Conservation (phyloP, 2,329 filamentous ascomycete species). For the Monosporascus sp. region DNA sequence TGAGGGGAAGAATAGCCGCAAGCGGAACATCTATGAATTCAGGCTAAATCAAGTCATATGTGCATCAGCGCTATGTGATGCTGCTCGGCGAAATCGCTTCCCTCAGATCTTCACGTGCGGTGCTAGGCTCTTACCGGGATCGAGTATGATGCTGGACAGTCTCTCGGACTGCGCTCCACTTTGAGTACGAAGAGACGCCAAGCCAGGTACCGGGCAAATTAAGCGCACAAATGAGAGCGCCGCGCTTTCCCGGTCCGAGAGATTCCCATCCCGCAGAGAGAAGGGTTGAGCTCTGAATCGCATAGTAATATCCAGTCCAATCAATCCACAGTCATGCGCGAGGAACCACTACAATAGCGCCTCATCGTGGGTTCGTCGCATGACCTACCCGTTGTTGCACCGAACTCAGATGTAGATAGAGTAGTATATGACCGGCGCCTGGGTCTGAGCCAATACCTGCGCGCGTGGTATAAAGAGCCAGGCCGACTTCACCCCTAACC, state of each 20-base stretch:
- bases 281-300: background rate
- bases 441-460: too few species aligned
- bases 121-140: background rate
- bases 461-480: background rate
- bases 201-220: background rate
- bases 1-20: constrained; percentile 4
- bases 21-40: constrained; percentile 1
- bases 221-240: background rate
- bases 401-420: background rate
- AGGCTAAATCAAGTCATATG: constrained; percentile 1
- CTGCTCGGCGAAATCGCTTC: background rate
- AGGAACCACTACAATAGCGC: too few species aligned
- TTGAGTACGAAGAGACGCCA: background rate
- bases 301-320: background rate
- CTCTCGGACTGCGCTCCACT: background rate
- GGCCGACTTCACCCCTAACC: background rate
- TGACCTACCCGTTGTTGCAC: background rate
- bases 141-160: background rate
- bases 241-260: background rate
- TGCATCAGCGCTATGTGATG: background rate
- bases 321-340: background rate
- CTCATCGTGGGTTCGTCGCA: too few species aligned
- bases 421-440: background rate
- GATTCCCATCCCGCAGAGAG: background rate
- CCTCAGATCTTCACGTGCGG: background rate